Base-by-base conservation (phyloP, 768 basidiomycete genomes). In the Stropharia rugosoannulata region DNA sequence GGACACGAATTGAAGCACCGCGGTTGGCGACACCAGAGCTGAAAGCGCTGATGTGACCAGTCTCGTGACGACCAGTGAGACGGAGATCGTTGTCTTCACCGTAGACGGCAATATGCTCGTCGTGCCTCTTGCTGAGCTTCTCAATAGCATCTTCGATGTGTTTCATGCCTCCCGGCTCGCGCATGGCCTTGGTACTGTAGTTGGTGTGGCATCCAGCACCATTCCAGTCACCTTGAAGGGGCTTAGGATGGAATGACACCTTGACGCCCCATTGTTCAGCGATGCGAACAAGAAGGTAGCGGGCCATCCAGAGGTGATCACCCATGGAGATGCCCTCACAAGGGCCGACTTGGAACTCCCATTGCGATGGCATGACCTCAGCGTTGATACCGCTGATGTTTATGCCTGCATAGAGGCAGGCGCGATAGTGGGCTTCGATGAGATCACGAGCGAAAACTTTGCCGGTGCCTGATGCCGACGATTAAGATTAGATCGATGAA, bases 321-420 rank as follows among this genome's bases (percentile, higher is more conserved):
- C 97, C 97, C 94, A 98, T 96, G 57, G 89, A 80, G 72, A 98
- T 98, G 52, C 97, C 97, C 71, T 92, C 90, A 66, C 96, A 98
- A 29, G 97, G 97, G 51, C 97, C 96, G 64, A 99, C 94, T 75
- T 99, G 97, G 90, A 96, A 99, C 78, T 99, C 97, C 97, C 97
- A 99, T 73, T 99, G 97, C 54, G 95, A 87, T 13, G 97, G 96
- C 96, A 98, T 98, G 59, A 98, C 96, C 76, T 98, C 97, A 58
- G 96, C 96, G 72, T 98, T 99, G 79, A 99, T 98, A 69, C 97
- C 97, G 62, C 92, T 94, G 77, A 98, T 98, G 80, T 94, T 95
- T 76, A 99, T 83, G 63, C 95, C 95, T 54, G 95, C 76, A 70
- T 96, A 95, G 51, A 96, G 84, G 72, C 95, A 97, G 55, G 93